phyloP scores from a whole-genome alignment of 306 rosid species.

The Prunus mira region DNA sequence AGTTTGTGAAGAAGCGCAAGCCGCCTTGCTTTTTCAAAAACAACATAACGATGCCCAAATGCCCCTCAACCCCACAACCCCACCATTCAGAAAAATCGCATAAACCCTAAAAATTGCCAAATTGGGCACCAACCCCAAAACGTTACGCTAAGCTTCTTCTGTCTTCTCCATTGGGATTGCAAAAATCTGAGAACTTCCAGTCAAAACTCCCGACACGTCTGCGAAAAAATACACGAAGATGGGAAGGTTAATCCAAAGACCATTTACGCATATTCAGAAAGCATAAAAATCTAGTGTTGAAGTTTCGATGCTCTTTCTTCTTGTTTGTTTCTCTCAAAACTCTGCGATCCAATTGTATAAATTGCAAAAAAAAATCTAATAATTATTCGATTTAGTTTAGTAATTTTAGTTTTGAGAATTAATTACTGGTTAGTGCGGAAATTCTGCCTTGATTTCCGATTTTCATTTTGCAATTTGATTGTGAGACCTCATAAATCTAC shows the following conservation, averaged over 20 bases:
- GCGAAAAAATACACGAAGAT: not conserved
- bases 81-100: not conserved
- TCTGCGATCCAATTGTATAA: not conserved
- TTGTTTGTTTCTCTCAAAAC: not conserved
- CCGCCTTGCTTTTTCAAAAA: constrained; percentile 16
- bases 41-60: constrained; percentile 31
- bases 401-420: not conserved
- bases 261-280: not conserved
- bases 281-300: not conserved
- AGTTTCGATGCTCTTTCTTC: not conserved
- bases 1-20: not conserved
- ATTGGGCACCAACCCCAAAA: not conserved
- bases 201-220: not conserved
- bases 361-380: not conserved
- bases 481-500: not conserved
- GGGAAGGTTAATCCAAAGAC: not conserved
- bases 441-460: constrained; percentile 39
- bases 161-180: not conserved
- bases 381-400: not conserved
- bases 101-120: constrained; percentile 13
- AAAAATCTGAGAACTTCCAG: not conserved
- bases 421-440: constrained; percentile 19
- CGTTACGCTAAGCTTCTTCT: not conserved
- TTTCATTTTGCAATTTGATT: not conserved
- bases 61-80: constrained; percentile 4